phyloP scores from a whole-genome alignment of 441 rosid species.

The Syzygium malaccense region DNA sequence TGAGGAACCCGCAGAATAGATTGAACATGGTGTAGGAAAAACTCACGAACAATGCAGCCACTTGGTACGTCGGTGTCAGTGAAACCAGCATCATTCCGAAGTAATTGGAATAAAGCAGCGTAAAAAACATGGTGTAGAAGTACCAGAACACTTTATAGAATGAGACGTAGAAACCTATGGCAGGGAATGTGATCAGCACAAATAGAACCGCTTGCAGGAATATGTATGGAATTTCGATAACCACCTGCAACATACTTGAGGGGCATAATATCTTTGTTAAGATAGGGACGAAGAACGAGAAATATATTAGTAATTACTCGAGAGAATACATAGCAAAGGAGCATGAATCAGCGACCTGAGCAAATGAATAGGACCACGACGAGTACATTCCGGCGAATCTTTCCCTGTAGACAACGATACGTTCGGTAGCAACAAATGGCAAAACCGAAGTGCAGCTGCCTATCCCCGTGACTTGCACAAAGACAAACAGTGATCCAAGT shows the following conservation, averaged over 20 bases:
- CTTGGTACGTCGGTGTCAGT: constrained; percentile 20
- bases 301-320: neutral
- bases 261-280: neutral
- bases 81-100: constrained; percentile 30
- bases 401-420: constrained; percentile 23
- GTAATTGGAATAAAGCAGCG: constrained; percentile 24
- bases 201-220: constrained; percentile 8
- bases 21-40: constrained; percentile 11
- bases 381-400: constrained; percentile 38
- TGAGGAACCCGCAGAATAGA: constrained; percentile 24
- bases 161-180: constrained; percentile 8
- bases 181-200: constrained; percentile 5
- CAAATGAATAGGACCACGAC: constrained; percentile 23
- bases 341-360: constrained; percentile 21
- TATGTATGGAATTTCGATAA: constrained; percentile 30
- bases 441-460: neutral
- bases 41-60: constrained; percentile 17
- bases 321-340: neutral
- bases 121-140: constrained; percentile 23
- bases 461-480: constrained; percentile 5
- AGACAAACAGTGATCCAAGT: constrained; percentile 2
- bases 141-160: constrained; percentile 21
- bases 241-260: constrained; percentile 12
- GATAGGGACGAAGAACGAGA: neutral
- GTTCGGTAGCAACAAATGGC: constrained; percentile 1